These are phyloP conservation scores for Aspergillus ostianus DNA, from an alignment of 495 filamentous ascomycete species.

Conservation along the genomic window DNA sequence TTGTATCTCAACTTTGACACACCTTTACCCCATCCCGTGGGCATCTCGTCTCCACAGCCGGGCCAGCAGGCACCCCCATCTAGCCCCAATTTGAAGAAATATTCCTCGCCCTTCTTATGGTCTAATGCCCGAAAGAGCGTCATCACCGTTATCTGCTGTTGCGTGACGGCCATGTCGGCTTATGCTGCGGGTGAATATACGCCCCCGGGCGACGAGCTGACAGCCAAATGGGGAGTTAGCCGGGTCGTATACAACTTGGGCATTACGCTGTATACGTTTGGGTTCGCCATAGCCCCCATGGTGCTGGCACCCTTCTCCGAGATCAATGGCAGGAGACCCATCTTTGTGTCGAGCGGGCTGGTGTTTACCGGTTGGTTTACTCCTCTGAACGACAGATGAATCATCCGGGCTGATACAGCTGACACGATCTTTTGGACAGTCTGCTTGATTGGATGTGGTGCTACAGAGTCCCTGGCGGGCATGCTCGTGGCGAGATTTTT, in stretches of 20 bases:
- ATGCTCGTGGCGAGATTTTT: conserved; percentile 81
- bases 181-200: conserved; percentile 75
- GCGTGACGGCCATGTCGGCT: conserved; percentile 69
- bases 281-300: conserved; percentile 80
- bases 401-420: not conserved
- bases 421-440: conserved; percentile 29
- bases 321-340: conserved; percentile 69
- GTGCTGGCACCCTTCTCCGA: conserved; percentile 79
- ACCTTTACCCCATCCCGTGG: conserved; percentile 49
- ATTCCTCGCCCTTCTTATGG: conserved; percentile 66
- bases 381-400: not conserved
- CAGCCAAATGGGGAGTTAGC: conserved; percentile 53
- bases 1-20: conserved; percentile 68
- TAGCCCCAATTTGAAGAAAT: conserved; percentile 57
- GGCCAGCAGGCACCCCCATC: conserved; percentile 34
- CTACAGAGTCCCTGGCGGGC: conserved; percentile 66
- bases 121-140: conserved; percentile 56
- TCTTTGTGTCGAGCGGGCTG: conserved; percentile 66
- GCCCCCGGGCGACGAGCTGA: conserved; percentile 57
- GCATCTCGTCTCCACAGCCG: conserved; percentile 20
- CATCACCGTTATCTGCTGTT: conserved; percentile 63
- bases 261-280: conserved; percentile 73
- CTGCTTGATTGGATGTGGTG: conserved; percentile 71
- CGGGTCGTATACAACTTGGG: conserved; percentile 61
- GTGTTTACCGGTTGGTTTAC: conserved; percentile 47